Percentiles rank a stretch among this genome's conserved stretches.
Evolutionary conservation across 2,329 filamentous ascomycete genomes (phyloP).

Genomic region (Colletotrichum sp.): DNA sequence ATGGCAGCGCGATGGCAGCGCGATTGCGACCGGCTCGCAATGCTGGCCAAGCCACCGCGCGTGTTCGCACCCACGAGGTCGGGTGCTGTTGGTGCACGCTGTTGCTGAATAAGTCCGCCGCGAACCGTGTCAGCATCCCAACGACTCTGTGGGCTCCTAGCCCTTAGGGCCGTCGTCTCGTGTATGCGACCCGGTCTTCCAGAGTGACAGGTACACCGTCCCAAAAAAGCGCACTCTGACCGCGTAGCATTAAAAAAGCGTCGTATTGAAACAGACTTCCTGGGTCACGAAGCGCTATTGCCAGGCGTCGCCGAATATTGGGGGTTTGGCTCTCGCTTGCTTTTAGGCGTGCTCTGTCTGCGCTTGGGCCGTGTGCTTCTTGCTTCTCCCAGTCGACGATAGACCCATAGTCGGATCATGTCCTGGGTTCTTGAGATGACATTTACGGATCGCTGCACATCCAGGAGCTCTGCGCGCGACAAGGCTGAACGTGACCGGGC

Average conservation of each 20-base stretch:
- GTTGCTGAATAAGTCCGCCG: neutral
- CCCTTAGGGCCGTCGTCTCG: neutral
- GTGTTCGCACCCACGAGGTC: neutral
- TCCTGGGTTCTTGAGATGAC: neutral
- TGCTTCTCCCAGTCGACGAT: neutral
- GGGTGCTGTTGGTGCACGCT: neutral
- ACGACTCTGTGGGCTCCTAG: neutral
- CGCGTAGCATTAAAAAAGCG: neutral
- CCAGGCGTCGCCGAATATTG: neutral
- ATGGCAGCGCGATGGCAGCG: neutral
- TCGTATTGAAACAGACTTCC: slow-evolving; percentile 14
- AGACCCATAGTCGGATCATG: slow-evolving; percentile 7
- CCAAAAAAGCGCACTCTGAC: neutral
- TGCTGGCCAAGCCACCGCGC: neutral
- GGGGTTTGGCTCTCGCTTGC: neutral
- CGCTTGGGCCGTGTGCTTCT: neutral
- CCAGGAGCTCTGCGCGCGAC: neutral
- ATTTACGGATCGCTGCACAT: neutral
- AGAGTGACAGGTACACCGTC: neutral
- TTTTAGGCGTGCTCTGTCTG: neutral
- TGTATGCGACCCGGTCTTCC: neutral
- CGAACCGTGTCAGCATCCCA: neutral
- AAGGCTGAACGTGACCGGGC: neutral
- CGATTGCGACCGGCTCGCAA: neutral
- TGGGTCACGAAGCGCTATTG: neutral